These are phyloP conservation scores for Venustampulla echinocandica DNA, from an alignment of 495 filamentous ascomycete genomes.

Conservation along the genomic window DNA sequence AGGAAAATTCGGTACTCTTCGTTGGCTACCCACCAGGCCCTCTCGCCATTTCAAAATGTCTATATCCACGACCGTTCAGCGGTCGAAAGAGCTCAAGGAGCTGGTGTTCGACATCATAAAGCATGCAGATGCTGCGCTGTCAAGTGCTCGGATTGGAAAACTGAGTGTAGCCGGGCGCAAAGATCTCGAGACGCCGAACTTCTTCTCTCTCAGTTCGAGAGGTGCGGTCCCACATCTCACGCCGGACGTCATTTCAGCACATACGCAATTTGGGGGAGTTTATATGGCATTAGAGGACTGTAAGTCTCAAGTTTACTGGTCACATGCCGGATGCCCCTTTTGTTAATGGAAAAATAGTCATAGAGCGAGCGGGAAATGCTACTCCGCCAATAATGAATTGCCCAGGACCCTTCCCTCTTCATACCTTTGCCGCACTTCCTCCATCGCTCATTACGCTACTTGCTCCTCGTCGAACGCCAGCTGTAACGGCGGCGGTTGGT, in stretches of 20 bases:
- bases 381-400: slow-evolving; percentile 35
- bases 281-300: slow-evolving; percentile 91
- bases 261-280: slow-evolving; percentile 55
- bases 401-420: slow-evolving; percentile 42
- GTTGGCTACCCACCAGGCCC: too few relatives aligned
- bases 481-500: slow-evolving; percentile 59
- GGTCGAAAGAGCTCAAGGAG: background rate
- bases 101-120: slow-evolving; percentile 10
- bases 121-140: slow-evolving; percentile 1
- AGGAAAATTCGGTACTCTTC: too few relatives aligned
- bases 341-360: slow-evolving; percentile 47
- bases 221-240: slow-evolving; percentile 80
- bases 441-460: slow-evolving; percentile 54
- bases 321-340: slow-evolving; percentile 8
- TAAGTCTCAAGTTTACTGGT: slow-evolving; percentile 37
- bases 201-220: slow-evolving; percentile 68
- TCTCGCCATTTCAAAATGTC: too few relatives aligned
- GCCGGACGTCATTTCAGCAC: slow-evolving; percentile 66
- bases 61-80: background rate
- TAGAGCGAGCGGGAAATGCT: slow-evolving; percentile 52
- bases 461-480: slow-evolving; percentile 67
- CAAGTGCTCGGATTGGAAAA: slow-evolving; percentile 48
- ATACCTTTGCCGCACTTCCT: slow-evolving; percentile 61
- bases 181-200: slow-evolving; percentile 70
- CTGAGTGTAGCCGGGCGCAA: slow-evolving; percentile 51